Evolutionary conservation across 2,329 filamentous ascomycete species (phyloP), one percentile per base, ranked within the genome.

Genomic region (Alternaria angustiovoidea): DNA sequence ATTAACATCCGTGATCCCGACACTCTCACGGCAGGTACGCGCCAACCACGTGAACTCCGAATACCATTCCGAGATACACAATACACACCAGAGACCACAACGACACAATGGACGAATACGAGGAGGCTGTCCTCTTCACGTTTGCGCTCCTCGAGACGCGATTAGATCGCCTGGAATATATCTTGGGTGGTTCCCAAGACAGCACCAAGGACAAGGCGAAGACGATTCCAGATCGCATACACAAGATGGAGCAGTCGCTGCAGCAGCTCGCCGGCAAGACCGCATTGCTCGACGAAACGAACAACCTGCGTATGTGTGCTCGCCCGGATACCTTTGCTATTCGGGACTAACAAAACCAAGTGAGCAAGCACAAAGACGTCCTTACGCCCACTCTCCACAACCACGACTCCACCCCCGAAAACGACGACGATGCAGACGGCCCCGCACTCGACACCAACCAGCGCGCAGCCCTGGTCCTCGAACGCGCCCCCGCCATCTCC

Each of bases 91-190:
- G 12, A 0, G 48, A 44, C 55, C 55, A 32, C 42, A 55, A 64
- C 57, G 14, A 1, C 32, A 14, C 32, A 59, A 78, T 77, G 75
- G 74, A 78, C 66, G 75, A 76, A 47, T 75, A 78, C 61, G 76
- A 79, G 54, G 77, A 80, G 58, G 72, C 78, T 16, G 65, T 79
- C 26, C 66, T 80, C 16, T 74, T 80, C 63, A 84, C 82, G 2
- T 76, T 81, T 51, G 69, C 75, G 5, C 68, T 81, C 55, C 76
- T 84, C 12, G 81, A 84, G 63, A 79, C 79, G 53, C 78, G 82
- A 11, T 69, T 84, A 46, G 75, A 77, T 36, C 76, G 81, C 5
- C 60, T 84, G 30, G 78, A 81, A 51, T 83, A 81, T 62, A 59
- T 80, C 8, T 70, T 84, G 26, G 71, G 79, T 54, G 82, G 73